Evolutionary conservation across 2,329 filamentous ascomycete species (phyloP).

Genomic region (Aspergillus fischeri): DNA sequence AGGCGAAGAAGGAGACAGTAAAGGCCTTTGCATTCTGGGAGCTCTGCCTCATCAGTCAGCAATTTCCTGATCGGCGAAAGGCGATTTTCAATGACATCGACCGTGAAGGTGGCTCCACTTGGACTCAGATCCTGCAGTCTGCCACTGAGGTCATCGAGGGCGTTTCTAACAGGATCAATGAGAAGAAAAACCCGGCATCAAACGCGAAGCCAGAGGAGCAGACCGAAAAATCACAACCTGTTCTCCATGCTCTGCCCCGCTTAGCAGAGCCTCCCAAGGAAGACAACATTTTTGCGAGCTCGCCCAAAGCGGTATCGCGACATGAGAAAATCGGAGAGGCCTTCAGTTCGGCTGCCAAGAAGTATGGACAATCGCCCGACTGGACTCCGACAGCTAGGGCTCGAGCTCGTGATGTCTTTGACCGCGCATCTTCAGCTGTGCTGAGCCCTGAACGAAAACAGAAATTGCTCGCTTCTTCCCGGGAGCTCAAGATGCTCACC

Average conservation of each 20-base stretch:
- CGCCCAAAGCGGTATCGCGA: constrained; percentile 33
- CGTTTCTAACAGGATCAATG: constrained; percentile 64
- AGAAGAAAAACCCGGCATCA: constrained; percentile 49
- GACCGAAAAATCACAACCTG: constrained; percentile 42
- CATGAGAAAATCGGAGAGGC: constrained; percentile 37
- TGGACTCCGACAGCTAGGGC: constrained; percentile 41
- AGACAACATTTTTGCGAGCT: constrained; percentile 45
- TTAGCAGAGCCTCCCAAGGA: constrained; percentile 47
- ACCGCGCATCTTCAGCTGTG: constrained; percentile 36
- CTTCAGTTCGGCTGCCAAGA: constrained; percentile 44
- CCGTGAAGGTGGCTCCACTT: constrained; percentile 71
- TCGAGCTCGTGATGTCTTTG: constrained; percentile 35
- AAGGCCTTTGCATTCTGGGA: constrained; percentile 91
- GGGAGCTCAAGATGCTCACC: constrained; percentile 37
- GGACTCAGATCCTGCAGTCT: constrained; percentile 69
- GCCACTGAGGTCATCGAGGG: constrained; percentile 67
- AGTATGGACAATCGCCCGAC: constrained; percentile 41
- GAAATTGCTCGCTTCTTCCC: constrained; percentile 32
- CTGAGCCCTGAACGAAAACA: constrained; percentile 39
- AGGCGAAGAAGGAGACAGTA: constrained; percentile 73
- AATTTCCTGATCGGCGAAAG: constrained; percentile 70
- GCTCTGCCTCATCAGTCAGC: constrained; percentile 70
- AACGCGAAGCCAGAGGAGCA: constrained; percentile 24
- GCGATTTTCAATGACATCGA: constrained; percentile 85
- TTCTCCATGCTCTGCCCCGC: constrained; percentile 46